A percentile compares a stretch with the other conserved stretches of the same genome.
Evolutionary conservation across 129 eudicot species (phyloP).

Genomic region (Glebionis coronaria): DNA sequence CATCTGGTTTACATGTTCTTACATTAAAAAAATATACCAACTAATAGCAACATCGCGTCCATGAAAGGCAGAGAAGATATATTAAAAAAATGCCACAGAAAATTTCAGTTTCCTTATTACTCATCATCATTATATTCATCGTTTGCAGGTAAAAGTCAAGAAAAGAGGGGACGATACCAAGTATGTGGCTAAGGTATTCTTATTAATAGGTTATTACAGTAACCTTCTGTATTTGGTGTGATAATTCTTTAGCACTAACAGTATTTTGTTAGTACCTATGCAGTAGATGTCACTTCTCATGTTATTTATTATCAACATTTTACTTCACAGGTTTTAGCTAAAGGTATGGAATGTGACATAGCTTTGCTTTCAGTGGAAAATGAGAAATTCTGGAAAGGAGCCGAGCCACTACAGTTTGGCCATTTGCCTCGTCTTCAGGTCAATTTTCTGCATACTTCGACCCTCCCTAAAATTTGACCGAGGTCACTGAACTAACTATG

Average conservation of each 20-base stretch:
- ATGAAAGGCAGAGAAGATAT: conserved; percentile 9
- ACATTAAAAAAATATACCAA: background rate
- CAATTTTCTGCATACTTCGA: conserved; percentile 14
- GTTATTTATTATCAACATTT: conserved; percentile 17
- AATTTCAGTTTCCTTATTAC: background rate
- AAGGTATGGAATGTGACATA: conserved; percentile 92
- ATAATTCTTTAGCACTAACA: background rate
- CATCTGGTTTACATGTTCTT: conserved; percentile 11
- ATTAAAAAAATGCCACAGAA: conserved; percentile 9
- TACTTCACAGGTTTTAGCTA: conserved; percentile 71
- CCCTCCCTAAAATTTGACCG: background rate
- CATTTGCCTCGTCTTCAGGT: conserved; percentile 95
- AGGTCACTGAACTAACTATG: conserved; percentile 1
- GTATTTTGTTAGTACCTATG: background rate
- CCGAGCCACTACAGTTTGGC: conserved; percentile 78
- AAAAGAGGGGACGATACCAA: conserved; percentile 97
- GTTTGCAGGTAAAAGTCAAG: conserved; percentile 92
- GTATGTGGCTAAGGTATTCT: conserved; percentile 86
- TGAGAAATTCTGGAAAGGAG: conserved; percentile 88
- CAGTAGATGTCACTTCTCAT: conserved; percentile 17
- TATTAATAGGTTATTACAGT: too few relatives aligned
- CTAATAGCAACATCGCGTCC: background rate
- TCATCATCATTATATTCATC: conserved; percentile 13
- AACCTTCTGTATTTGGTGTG: too few relatives aligned
- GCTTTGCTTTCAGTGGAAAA: conserved; percentile 93